Evolutionary conservation across 2,329 filamentous ascomycete species (phyloP), one percentile per base, ranked within the genome.

Genomic region (Acephala macrosclerotiorum): DNA sequence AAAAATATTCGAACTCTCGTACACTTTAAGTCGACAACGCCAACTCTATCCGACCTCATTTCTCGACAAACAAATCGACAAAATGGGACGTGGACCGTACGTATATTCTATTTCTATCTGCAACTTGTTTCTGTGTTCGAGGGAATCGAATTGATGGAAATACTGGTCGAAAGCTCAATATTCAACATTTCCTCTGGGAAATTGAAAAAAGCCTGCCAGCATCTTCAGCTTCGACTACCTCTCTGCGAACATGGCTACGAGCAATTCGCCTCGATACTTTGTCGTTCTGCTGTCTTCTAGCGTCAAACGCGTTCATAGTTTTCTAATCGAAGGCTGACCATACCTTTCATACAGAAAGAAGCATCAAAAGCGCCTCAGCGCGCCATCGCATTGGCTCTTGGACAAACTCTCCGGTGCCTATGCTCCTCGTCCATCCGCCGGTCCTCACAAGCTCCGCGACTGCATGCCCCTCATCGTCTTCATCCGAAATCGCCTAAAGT

Each of bases 301-400:
- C 20, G 3, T 53, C 18, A 12, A 33, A 6, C 12, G 3, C 26
- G 49, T 12, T 22, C 49, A 22, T 33, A 49, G 6, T 18, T 29
- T 40, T 25, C 16, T 33, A 2, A 36, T n/a, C 57, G 22, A 16
- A 49, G 65, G 66, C 71, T 73, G 67, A 73, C 58, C 45, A 49
- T 45, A 64, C 38, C 58, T 51, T 29, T 71, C 71, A 71, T 74
- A 79, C 80, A 94, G 91, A 85, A 96, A 96, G 90, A 97, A 97
- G 92, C 96, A 99, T 87, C 95, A 98, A 86, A 98, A 99, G 94
- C 94, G 96, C 89, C 89, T 98, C 82, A 96, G 92, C 86, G 96
- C 96, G 82, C 96, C 96, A 81, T 96, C 92, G 83, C 96, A 98
- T 91, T 99, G 96, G 96, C 93, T 99, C 82, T 89, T 99, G 83